Percentiles rank a stretch among this genome's conserved stretches.
Evolutionary conservation across 2,329 filamentous ascomycete species (phyloP).

Genomic region (Tolypocladium ovalisporum): DNA sequence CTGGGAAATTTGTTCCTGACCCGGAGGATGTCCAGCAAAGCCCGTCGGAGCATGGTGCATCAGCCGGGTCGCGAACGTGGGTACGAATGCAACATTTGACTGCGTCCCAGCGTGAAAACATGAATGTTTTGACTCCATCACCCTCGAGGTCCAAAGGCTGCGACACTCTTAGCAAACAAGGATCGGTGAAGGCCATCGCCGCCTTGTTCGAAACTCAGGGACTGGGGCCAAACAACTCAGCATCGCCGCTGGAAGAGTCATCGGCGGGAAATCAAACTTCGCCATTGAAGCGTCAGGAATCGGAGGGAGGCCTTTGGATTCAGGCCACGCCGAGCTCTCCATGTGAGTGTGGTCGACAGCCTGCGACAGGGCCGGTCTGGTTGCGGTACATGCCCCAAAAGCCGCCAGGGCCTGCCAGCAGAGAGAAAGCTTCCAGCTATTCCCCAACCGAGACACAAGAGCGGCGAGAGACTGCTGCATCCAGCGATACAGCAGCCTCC

Average conservation of each 20-base stretch:
- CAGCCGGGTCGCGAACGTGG: neutral
- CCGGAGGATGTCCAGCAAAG: neutral
- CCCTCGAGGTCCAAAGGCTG: slow-evolving; percentile 7
- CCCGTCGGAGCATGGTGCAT: neutral
- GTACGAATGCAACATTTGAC: slow-evolving; percentile 1
- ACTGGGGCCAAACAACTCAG: neutral
- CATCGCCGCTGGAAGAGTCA: neutral
- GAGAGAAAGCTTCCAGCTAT: neutral
- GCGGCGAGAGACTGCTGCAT: neutral
- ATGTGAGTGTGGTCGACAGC: neutral
- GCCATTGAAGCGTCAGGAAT: neutral
- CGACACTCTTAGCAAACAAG: slow-evolving; percentile 13
- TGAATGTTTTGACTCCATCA: neutral
- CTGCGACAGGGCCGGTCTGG: neutral
- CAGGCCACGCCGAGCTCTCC: neutral
- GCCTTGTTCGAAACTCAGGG: slow-evolving; percentile 35
- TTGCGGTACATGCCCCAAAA: neutral
- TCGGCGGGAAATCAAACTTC: neutral
- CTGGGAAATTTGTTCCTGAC: too few species aligned
- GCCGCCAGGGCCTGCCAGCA: neutral
- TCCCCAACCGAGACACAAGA: neutral
- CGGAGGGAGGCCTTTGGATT: neutral
- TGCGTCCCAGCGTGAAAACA: slow-evolving; percentile 5
- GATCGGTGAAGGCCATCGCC: slow-evolving; percentile 37
- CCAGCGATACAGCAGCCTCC: neutral